Conservation (phyloP, 164 flowering plant genomes). For the Houttuynia cordata region DNA sequence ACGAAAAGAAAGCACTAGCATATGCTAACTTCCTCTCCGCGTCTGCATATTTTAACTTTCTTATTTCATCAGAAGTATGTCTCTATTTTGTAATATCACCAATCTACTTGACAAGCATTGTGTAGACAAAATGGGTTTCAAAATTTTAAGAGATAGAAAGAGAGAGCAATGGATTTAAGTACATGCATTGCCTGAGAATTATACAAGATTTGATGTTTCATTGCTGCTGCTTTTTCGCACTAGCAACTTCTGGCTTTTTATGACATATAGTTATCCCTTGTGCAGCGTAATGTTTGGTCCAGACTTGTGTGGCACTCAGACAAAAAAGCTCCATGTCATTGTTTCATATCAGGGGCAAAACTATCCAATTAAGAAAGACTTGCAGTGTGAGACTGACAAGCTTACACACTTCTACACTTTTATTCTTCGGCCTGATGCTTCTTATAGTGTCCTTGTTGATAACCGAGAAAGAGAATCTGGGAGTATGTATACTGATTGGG, state of each 20-base stretch:
- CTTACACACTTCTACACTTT: slow-evolving; percentile 89
- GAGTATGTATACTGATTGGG: slow-evolving; percentile 94
- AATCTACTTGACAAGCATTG: too few relatives aligned
- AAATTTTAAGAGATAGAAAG: too few relatives aligned
- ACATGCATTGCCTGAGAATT: too few relatives aligned
- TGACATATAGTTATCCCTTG: neutral
- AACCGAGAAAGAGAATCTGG: slow-evolving; percentile 79
- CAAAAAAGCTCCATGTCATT: slow-evolving; percentile 83
- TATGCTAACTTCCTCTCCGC: too few relatives aligned
- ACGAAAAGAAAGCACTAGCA: too few relatives aligned
- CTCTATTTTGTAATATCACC: too few relatives aligned
- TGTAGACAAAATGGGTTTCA: too few relatives aligned
- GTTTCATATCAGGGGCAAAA: slow-evolving; percentile 83
- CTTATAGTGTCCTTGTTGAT: slow-evolving; percentile 67
- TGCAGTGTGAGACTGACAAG: slow-evolving; percentile 91
- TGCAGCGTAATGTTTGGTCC: slow-evolving; percentile 97
- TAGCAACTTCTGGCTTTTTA: neutral
- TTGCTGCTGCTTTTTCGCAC: neutral
- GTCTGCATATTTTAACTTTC: too few relatives aligned
- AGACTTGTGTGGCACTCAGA: slow-evolving; percentile 79
- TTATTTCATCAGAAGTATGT: too few relatives aligned
- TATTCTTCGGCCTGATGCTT: slow-evolving; percentile 84
- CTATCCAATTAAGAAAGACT: slow-evolving; percentile 74
- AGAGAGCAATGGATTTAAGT: too few relatives aligned
- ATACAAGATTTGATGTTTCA: too few relatives aligned